Percentiles rank a stretch among this genome's conserved stretches.
Evolutionary conservation across 1,284 basidiomycete species (phyloP).

Genomic region (Cutaneotrichosporon curvatum): DNA sequence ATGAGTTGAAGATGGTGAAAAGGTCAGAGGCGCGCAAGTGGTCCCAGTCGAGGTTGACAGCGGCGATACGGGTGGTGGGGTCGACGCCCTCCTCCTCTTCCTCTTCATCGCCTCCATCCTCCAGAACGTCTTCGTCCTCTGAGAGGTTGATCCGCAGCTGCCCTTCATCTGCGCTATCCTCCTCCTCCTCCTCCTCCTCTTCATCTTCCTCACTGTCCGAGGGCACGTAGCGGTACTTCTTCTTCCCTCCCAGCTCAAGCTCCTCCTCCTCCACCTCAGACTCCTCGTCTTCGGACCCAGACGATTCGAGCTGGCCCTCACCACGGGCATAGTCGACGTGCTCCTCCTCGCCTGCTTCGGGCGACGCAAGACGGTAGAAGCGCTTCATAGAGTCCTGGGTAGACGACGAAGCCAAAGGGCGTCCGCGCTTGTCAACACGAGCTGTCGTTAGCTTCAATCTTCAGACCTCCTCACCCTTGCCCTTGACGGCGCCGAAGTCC

Average conservation of each 20-base stretch:
- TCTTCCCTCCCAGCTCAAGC: conserved; percentile 49
- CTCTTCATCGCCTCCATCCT: conserved; percentile 37
- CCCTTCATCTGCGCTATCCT: conserved; percentile 44
- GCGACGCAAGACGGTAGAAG: conserved; percentile 64
- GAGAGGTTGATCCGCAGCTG: conserved; percentile 55
- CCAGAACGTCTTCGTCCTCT: conserved; percentile 38
- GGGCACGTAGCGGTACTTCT: conserved; percentile 47
- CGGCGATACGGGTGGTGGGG: conserved; percentile 67
- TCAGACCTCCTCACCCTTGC: conserved; percentile 25
- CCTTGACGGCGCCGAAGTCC: conserved; percentile 42
- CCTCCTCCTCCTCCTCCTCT: conserved; percentile 44
- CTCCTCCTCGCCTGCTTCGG: conserved; percentile 35
- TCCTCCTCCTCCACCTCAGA: conserved; percentile 44
- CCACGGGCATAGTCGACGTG: conserved; percentile 81
- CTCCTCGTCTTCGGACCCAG: conserved; percentile 59
- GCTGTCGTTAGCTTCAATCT: conserved; percentile 39
- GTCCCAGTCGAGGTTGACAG: conserved; percentile 99
- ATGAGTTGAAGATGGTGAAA: conserved; percentile 86
- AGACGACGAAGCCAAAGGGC: conserved; percentile 60
- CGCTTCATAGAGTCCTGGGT: conserved; percentile 69
- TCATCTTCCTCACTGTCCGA: conserved; percentile 39
- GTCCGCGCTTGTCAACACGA: conserved; percentile 87
- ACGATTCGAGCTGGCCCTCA: conserved; percentile 76
- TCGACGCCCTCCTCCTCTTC: conserved; percentile 41
- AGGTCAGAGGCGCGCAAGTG: conserved; percentile 84